Evolutionary conservation across 305 asterid species (phyloP), one percentile per base, ranked within the genome.

Genomic region (Fraxinus sp.): DNA sequence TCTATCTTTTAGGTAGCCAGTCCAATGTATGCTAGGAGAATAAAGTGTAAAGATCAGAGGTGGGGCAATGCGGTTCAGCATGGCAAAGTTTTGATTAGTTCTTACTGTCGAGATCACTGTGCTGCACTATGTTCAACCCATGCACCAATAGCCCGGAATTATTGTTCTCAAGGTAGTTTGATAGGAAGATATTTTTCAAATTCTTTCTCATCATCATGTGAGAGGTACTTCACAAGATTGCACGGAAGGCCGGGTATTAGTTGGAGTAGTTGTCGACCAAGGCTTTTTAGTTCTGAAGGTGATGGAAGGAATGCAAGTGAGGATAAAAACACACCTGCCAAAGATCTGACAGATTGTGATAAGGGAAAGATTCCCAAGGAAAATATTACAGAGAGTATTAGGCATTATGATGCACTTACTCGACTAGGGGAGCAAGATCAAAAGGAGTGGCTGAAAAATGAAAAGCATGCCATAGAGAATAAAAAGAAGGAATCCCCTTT

Each of bases 341-440:
- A 89, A 83, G 97, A 87, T 77, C 89, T 85, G 73, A 84, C 83
- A 62, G 88, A 80, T 77, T 81, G 81, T 81, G 97, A 88, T 64
- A 89, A 90, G 85, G 91, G 82, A 73, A 89, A 87, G 77, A 78
- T 78, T 33, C 36, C 30, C 28, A 26, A 87, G 79, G 91, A 87
- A 77, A 90, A 84, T 76, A 83, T 79, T 62, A n/a, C 66, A 14
- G 91, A 79, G 75, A 86, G 83, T 78, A 74, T 62, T 36, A 87
- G 78, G 80, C 84, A 86, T 55, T 84, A 78, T 71, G 92, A 94
- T 92, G 92, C 97, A 79, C 99, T 94, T 87, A 93, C 97, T 83
- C 89, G 82, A 82, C 97, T 97, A 79, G 98, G 95, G 77, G 94
- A 91, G 91, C 95, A 91, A 88, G 99, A 97, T 84, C 99, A 97